These are phyloP conservation scores for Ministeria vibrans DNA, from an alignment of 78 protist genomes.

Conservation along the genomic window DNA sequence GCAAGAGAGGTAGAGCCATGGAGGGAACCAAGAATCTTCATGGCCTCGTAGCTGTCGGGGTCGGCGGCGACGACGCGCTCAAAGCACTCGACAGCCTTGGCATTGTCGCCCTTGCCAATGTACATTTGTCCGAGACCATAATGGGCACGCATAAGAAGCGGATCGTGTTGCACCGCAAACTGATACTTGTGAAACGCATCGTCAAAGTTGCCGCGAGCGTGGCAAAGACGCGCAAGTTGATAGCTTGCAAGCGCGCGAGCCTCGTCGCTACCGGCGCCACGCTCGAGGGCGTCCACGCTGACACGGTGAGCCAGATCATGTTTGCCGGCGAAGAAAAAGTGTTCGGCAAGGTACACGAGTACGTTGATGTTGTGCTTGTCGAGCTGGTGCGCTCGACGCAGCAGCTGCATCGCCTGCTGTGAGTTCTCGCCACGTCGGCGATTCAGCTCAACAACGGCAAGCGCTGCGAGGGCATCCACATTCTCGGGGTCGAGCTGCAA, in stretches of 20 bases:
- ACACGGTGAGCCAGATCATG: slow-evolving; percentile 7
- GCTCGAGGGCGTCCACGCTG: slow-evolving; percentile 28
- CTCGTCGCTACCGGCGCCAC: slow-evolving; percentile 10
- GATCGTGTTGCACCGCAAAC: slow-evolving; percentile 22
- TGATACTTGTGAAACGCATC: slow-evolving; percentile 38
- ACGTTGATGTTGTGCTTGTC: slow-evolving; percentile 35
- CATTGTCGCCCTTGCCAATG: slow-evolving; percentile 25
- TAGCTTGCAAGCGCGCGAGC: slow-evolving; percentile 33
- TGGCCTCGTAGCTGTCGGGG: slow-evolving; percentile 51
- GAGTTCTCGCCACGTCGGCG: not conserved
- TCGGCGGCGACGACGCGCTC: slow-evolving; percentile 26
- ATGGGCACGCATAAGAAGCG: slow-evolving; percentile 24
- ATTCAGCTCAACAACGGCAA: slow-evolving; percentile 27
- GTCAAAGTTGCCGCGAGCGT: slow-evolving; percentile 22
- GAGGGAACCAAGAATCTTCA: slow-evolving; percentile 36
- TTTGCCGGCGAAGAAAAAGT: slow-evolving; percentile 44
- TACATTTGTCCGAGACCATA: slow-evolving; percentile 57
- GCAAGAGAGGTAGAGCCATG: slow-evolving; percentile 9
- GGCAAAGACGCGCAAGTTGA: slow-evolving; percentile 23
- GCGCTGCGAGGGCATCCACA: slow-evolving; percentile 42
- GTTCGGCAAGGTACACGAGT: slow-evolving; percentile 50
- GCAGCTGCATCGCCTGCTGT: not conserved
- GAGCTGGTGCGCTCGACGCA: slow-evolving; percentile 21
- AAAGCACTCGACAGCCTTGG: slow-evolving; percentile 42
- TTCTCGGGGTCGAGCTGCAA: slow-evolving; percentile 46